Evolutionary conservation across 495 filamentous ascomycete genomes (phyloP).

Genomic region (Aspergillus wentii): DNA sequence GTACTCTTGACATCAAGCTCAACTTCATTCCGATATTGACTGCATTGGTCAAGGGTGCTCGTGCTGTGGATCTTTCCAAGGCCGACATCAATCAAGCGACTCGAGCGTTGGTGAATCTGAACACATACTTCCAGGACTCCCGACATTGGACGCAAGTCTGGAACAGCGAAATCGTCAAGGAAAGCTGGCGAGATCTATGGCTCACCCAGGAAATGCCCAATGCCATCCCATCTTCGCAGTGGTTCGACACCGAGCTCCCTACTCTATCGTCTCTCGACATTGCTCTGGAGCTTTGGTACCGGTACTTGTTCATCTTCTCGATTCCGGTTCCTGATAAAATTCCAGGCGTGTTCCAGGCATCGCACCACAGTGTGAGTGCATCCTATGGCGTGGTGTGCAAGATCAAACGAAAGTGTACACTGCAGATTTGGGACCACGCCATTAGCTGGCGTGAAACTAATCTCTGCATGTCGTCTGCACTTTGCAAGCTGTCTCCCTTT

Average conservation of each 20-base stretch:
- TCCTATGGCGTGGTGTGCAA: conserved; percentile 66
- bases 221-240: conserved; percentile 44
- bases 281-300: conserved; percentile 57
- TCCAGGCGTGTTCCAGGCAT: conserved; percentile 62
- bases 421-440: conserved; percentile 66
- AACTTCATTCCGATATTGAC: conserved; percentile 61
- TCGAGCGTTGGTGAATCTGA: conserved; percentile 54
- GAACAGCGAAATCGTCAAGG: conserved; percentile 56
- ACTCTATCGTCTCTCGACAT: conserved; percentile 52
- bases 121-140: conserved; percentile 56
- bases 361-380: conserved; percentile 60
- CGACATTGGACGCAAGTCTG: conserved; percentile 62
- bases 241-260: conserved; percentile 55
- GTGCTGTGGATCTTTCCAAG: conserved; percentile 45
- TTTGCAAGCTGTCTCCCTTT: conserved; percentile 55
- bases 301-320: conserved; percentile 66
- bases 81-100: conserved; percentile 52
- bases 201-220: conserved; percentile 52
- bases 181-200: conserved; percentile 59
- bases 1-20: conserved; percentile 49
- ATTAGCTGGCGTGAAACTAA: conserved; percentile 63
- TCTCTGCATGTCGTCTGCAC: conserved; percentile 54
- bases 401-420: conserved; percentile 53
- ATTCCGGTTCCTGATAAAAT: conserved; percentile 60
- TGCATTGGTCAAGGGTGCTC: conserved; percentile 54